phyloP scores from a whole-genome alignment of 768 basidiomycete genomes.

The Kwoniella dejecticola region DNA sequence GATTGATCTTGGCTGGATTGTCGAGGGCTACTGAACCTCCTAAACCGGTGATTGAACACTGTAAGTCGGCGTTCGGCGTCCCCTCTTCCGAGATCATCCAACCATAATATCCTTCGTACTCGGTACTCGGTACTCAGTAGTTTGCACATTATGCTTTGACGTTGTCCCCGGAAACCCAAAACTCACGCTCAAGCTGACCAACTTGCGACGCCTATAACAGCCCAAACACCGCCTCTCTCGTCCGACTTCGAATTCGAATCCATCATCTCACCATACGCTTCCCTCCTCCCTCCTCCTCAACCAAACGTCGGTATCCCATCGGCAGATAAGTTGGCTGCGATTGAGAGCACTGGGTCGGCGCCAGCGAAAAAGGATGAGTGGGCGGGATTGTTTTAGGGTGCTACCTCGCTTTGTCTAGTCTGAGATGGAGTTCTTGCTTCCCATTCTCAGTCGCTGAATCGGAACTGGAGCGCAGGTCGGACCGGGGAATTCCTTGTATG shows the following conservation, averaged over 20 bases:
- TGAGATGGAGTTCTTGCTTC: no score
- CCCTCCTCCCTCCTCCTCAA: conserved; percentile 46
- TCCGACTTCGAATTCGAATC: conserved; percentile 48
- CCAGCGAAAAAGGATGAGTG: conserved; percentile 45
- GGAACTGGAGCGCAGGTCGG: no score
- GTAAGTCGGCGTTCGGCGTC: conserved; percentile 31
- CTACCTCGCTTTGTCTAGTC: background rate
- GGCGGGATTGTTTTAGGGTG: conserved; percentile 46
- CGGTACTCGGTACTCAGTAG: no score
- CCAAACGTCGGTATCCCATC: conserved; percentile 35
- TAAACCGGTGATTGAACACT: conserved; percentile 31
- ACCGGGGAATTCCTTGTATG: no score
- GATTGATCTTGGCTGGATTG: conserved; percentile 49
- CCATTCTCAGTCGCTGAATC: no score
- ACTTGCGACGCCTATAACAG: background rate
- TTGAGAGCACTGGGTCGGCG: conserved; percentile 24
- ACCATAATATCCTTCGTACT: no score
- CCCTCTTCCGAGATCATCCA: no score
- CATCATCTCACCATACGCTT: conserved; percentile 48
- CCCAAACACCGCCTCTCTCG: conserved; percentile 33
- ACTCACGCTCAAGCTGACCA: no score
- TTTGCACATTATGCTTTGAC: background rate
- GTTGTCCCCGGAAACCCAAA: no score
- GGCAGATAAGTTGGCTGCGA: conserved; percentile 25
- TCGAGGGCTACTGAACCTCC: conserved; percentile 44